A percentile compares a stretch with the other conserved stretches of the same genome.
phyloP scores from a whole-genome alignment of 805 yeast species.

The Teunomyces aglyptinius region DNA sequence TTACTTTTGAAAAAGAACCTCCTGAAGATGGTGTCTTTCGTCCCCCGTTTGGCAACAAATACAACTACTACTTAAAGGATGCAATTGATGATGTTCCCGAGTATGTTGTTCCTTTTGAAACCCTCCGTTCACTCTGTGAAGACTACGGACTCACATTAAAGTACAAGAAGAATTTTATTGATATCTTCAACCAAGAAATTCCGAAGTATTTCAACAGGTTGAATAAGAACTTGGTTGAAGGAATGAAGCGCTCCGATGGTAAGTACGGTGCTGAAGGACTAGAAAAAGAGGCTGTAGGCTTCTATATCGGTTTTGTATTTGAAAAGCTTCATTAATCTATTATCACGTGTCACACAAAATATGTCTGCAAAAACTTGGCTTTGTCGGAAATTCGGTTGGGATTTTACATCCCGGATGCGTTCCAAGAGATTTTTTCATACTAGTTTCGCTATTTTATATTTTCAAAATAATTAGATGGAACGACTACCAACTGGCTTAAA shows the following conservation, averaged over 20 bases:
- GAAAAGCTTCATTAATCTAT: constrained; percentile 43
- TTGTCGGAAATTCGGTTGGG: background rate
- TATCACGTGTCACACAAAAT: too few species aligned
- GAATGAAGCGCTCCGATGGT: constrained; percentile 75
- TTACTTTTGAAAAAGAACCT: constrained; percentile 74
- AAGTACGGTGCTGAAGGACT: constrained; percentile 83
- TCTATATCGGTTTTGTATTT: constrained; percentile 81
- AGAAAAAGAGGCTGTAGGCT: constrained; percentile 87
- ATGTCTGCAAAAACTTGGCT: too few species aligned
- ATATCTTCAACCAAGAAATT: constrained; percentile 77
- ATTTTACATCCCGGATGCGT: background rate
- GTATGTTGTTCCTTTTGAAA: constrained; percentile 92
- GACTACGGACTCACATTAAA: constrained; percentile 75
- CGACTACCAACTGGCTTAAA: background rate
- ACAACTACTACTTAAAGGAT: constrained; percentile 78
- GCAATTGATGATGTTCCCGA: constrained; percentile 98
- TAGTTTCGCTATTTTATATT: background rate
- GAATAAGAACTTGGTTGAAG: constrained; percentile 61
- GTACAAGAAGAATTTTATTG: constrained; percentile 73
- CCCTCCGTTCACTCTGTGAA: constrained; percentile 76
- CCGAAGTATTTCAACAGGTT: constrained; percentile 60
- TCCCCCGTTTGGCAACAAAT: constrained; percentile 79
- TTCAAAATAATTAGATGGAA: constrained; percentile 2
- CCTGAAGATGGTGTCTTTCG: constrained; percentile 74
- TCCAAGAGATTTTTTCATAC: background rate